A percentile compares a stretch with the other conserved stretches of the same genome.
Conservation (phyloP, 495 filamentous ascomycete genomes). For the Lophiostoma macrostomum region DNA sequence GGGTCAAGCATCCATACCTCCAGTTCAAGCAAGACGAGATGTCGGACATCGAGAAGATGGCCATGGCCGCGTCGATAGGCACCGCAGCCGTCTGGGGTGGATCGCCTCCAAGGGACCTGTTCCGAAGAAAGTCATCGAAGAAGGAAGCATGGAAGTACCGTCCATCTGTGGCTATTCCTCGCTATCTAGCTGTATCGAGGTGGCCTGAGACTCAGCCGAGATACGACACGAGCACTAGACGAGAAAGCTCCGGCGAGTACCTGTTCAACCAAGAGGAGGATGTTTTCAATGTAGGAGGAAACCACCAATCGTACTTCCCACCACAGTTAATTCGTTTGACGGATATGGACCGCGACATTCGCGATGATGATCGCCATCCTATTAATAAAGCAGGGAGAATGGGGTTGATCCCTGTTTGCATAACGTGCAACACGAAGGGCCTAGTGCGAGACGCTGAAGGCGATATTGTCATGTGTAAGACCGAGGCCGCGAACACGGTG, state of each 20-base stretch:
- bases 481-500: conserved; percentile 1
- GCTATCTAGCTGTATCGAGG: neutral
- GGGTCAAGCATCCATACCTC: too few species aligned
- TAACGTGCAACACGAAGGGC: neutral
- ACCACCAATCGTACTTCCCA: conserved; percentile 14
- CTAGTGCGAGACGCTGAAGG: conserved; percentile 5
- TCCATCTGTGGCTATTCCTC: neutral
- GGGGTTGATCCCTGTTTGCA: neutral
- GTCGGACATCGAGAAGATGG: too few species aligned
- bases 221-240: neutral
- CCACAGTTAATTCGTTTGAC: neutral
- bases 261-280: neutral
- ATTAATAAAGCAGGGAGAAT: conserved; percentile 12
- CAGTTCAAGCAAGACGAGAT: too few species aligned
- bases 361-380: neutral
- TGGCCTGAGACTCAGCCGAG: neutral
- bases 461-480: conserved; percentile 14
- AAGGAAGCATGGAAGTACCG: too few species aligned
- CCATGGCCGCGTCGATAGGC: too few species aligned
- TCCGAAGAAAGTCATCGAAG: too few species aligned
- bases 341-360: neutral
- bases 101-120: too few species aligned
- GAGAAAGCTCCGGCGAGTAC: neutral
- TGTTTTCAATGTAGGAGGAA: conserved; percentile 8
- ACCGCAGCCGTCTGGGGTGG: too few species aligned